Conservation (phyloP, 345 rosid genomes). For the Laguncularia racemosa region DNA sequence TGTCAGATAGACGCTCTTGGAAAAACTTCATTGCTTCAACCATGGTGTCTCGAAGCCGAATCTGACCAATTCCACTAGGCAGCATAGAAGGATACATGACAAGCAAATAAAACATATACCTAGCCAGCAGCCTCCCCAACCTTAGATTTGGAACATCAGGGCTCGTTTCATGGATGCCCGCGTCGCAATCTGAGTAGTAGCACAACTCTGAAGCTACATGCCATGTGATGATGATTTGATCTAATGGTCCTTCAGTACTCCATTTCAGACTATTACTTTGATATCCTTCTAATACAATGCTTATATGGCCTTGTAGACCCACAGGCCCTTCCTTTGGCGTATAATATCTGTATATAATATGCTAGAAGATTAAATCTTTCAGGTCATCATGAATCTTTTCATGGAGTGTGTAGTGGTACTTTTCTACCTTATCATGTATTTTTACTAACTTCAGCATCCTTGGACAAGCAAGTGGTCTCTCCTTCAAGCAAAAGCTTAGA, state of each 20-base stretch:
- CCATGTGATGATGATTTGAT: conserved; percentile 2
- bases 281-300: no score
- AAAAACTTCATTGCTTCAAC: conserved; percentile 6
- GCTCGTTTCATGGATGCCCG: background rate
- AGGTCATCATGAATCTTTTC: background rate
- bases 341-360: no score
- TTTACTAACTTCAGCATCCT: background rate
- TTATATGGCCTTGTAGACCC: no score
- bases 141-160: background rate
- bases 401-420: background rate
- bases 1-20: background rate
- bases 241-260: background rate
- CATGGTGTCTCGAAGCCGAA: conserved; percentile 1
- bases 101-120: conserved; percentile 10
- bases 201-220: conserved; percentile 6
- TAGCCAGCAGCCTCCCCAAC: background rate
- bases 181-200: background rate
- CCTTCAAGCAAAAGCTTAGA: conserved; percentile 2
- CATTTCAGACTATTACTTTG: background rate
- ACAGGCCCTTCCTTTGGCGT: no score
- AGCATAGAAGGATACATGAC: conserved; percentile 11
- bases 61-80: conserved; percentile 3
- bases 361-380: no score
- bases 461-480: background rate
- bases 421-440: background rate